These are phyloP conservation scores for Oryza meridionalis DNA, from an alignment of 176 grass and related monocot genomes.

Conservation along the genomic window DNA sequence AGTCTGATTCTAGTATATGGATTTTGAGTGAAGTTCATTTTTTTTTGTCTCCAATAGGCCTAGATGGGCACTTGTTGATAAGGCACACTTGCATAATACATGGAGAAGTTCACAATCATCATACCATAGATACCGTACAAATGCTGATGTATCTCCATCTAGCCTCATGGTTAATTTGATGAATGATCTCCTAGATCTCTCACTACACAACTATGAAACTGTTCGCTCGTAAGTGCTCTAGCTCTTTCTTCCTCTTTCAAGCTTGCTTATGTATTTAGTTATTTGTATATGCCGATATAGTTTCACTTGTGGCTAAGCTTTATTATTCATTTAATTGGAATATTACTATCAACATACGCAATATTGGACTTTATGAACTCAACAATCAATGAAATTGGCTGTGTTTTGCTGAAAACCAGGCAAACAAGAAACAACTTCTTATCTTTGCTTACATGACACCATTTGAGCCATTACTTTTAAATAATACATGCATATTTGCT, in stretches of 20 bases:
- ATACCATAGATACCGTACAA: constrained; percentile 84
- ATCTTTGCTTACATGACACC: background rate
- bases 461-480: no score
- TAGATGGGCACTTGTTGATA: constrained; percentile 94
- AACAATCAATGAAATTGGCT: background rate
- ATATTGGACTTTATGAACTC: background rate
- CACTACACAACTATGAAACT: constrained; percentile 95
- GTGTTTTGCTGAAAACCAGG: background rate
- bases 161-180: constrained; percentile 68
- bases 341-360: constrained; percentile 18
- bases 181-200: constrained; percentile 92
- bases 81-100: constrained; percentile 83
- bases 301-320: background rate
- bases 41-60: constrained; percentile 54
- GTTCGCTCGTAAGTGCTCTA: constrained; percentile 76
- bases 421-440: background rate
- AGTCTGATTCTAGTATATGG: constrained; percentile 27
- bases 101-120: constrained; percentile 93
- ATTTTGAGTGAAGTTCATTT: constrained; percentile 24
- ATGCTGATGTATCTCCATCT: constrained; percentile 72
- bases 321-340: constrained; percentile 31
- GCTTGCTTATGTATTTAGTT: background rate
- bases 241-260: background rate
- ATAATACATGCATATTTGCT: no score
- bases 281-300: constrained; percentile 6